Conservation (phyloP, 441 rosid genomes). For the Sinapis alba region DNA sequence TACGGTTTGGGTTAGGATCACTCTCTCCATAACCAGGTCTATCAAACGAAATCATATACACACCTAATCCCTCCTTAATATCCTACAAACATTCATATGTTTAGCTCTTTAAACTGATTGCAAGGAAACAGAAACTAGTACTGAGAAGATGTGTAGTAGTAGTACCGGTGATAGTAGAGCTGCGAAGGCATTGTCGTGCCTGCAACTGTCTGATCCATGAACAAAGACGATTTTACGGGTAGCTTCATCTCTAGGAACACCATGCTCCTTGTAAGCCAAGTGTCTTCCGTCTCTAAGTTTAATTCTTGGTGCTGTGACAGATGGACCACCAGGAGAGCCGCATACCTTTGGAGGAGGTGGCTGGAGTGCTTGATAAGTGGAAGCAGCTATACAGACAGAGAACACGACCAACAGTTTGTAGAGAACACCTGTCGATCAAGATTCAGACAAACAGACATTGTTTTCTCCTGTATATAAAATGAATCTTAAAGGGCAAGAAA, state of each 20-base stretch:
- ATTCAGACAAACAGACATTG: background rate
- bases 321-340: conserved; percentile 56
- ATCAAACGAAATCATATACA: conserved; percentile 64
- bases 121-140: background rate
- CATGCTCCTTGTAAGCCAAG: conserved; percentile 60
- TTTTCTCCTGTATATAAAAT: background rate
- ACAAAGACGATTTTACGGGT: conserved; percentile 47
- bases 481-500: conserved; percentile 25
- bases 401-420: conserved; percentile 42
- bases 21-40: conserved; percentile 81
- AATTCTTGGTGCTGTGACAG: conserved; percentile 58
- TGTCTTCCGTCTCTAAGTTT: conserved; percentile 71
- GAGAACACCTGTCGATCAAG: conserved; percentile 44
- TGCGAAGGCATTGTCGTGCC: conserved; percentile 52
- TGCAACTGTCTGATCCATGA: conserved; percentile 58
- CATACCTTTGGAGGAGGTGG: conserved; percentile 56
- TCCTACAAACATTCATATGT: conserved; percentile 45
- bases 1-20: conserved; percentile 57
- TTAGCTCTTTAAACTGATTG: background rate
- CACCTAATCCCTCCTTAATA: conserved; percentile 47
- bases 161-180: conserved; percentile 50
- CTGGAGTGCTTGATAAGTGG: conserved; percentile 50
- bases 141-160: conserved; percentile 23
- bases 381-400: conserved; percentile 47
- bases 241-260: conserved; percentile 56